Evolutionary conservation across 2,329 filamentous ascomycete species (phyloP), one percentile per base, ranked within the genome.

Genomic region (Stemphylium vesicarium): DNA sequence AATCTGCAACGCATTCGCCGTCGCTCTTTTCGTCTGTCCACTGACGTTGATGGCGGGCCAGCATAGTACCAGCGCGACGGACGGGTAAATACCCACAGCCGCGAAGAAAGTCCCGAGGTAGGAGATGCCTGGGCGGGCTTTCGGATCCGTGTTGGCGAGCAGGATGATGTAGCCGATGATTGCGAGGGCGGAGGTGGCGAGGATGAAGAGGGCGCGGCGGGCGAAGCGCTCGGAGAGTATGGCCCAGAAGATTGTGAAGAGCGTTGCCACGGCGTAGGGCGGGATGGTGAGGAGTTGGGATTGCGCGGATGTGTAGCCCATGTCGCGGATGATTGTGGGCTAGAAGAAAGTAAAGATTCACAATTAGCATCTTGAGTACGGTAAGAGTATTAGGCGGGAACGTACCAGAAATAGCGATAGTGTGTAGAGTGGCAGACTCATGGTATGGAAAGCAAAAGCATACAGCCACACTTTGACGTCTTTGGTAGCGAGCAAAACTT

Each of bases 381-480:
- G n/a, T n/a, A n/a, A n/a, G n/a, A n/a, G n/a, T n/a, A n/a, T n/a
- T n/a, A n/a, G n/a, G n/a, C n/a, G n/a, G n/a, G n/a, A n/a, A n/a
- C n/a, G 50, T 63, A 74, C 72, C 35, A 77, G 41, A 38, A 77
- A 77, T 2, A 77, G 62, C 13, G 73, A 75, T 10, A 77, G 48
- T 0, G 73, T 76, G 48, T 76, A 77, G 1, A 77, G 52, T 0
- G 74, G 74, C 7, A 92, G 73, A 52, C 85, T 88, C 80, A 91
- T 86, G 4, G 88, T 90, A 69, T 92, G 88, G 63, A 90, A 91
- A 0, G 82, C 84, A 0, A 90, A 70, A 0, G 88, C 87, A 60
- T 92, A 92, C 0, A 92, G 79, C 73, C 72, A 75, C 5, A 71
- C 59, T 43, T 75, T 75, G 35, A 68, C 43, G 31, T 75, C 73